A percentile compares a stretch with the other conserved stretches of the same genome.
phyloP scores from a whole-genome alignment of 345 rosid species.

The Conringia planisiliqua region DNA sequence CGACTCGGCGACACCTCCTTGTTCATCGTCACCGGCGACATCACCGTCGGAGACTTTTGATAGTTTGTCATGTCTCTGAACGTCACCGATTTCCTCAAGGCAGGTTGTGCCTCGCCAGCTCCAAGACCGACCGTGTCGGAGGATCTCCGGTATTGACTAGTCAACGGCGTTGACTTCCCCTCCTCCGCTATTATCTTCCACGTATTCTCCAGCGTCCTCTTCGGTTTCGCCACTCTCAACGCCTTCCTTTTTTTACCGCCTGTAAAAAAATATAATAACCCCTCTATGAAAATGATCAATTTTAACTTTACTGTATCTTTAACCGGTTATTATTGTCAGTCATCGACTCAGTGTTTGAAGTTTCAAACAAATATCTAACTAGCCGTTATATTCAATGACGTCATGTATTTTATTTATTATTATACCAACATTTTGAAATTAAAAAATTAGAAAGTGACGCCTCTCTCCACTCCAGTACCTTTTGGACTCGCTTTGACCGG shows the following conservation, averaged over 20 bases:
- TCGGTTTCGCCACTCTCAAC: constrained; percentile 26
- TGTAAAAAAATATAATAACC: neutral
- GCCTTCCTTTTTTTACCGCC: constrained; percentile 8
- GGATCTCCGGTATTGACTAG: constrained; percentile 47
- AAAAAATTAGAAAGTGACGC: neutral
- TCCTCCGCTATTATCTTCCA: constrained; percentile 29
- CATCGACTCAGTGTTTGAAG: neutral
- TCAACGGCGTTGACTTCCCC: constrained; percentile 48
- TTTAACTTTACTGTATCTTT: neutral
- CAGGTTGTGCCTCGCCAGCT: neutral
- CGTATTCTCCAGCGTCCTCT: neutral
- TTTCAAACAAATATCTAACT: constrained; percentile 13
- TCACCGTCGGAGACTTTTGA: constrained; percentile 25
- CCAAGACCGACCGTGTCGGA: constrained; percentile 24
- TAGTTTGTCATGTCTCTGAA: constrained; percentile 60
- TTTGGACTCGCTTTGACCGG: constrained; percentile 43
- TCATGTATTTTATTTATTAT: neutral
- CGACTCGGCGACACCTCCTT: constrained; percentile 55
- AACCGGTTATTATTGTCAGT: too few relatives aligned
- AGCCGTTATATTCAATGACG: constrained; percentile 17
- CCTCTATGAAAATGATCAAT: neutral
- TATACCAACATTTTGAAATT: neutral
- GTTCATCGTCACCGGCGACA: constrained; percentile 36
- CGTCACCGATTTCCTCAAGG: constrained; percentile 57
- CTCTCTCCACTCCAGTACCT: constrained; percentile 38